Conservation (phyloP, 2,329 filamentous ascomycete species). For the Epicoccum sorghinum region DNA sequence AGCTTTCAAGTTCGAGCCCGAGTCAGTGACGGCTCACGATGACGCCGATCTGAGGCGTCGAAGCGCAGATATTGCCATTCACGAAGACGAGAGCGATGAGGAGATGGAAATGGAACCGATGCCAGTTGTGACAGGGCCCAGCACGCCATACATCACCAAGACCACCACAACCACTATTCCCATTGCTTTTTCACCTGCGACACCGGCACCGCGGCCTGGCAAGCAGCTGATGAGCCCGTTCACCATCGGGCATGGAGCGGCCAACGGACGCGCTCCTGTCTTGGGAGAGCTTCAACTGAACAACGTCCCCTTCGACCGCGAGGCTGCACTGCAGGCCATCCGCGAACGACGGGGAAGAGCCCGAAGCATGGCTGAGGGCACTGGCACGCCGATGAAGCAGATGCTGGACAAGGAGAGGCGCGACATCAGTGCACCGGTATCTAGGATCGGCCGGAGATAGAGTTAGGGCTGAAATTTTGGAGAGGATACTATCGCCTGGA, state of each 20-base stretch:
- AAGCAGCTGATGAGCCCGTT: conserved; percentile 39
- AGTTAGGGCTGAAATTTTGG: neutral
- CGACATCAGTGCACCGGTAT: conserved; percentile 55
- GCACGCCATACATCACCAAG: conserved; percentile 38
- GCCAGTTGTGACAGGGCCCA: conserved; percentile 33
- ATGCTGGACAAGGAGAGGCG: conserved; percentile 58
- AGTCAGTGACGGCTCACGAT: neutral
- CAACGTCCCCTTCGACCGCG: conserved; percentile 58
- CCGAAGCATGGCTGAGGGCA: conserved; percentile 69
- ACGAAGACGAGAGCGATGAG: conserved; percentile 45
- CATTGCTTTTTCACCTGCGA: conserved; percentile 52
- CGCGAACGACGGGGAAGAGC: conserved; percentile 74
- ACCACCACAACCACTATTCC: conserved; percentile 58
- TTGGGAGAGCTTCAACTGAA: conserved; percentile 43
- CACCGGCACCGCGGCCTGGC: conserved; percentile 39
- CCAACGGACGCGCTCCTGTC: conserved; percentile 35
- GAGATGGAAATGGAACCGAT: conserved; percentile 28
- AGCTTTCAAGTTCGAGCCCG: conserved; percentile 16
- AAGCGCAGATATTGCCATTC: conserved; percentile 30
- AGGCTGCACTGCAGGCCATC: conserved; percentile 77
- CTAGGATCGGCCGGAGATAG: conserved; percentile 33
- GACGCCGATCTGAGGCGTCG: conserved; percentile 22
- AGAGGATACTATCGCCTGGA: neutral
- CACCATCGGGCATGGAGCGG: conserved; percentile 45
- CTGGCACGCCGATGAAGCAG: conserved; percentile 65